Evolutionary conservation across 441 rosid genomes (phyloP), one percentile per base, ranked within the genome.

Genomic region (Brassica balearica): DNA sequence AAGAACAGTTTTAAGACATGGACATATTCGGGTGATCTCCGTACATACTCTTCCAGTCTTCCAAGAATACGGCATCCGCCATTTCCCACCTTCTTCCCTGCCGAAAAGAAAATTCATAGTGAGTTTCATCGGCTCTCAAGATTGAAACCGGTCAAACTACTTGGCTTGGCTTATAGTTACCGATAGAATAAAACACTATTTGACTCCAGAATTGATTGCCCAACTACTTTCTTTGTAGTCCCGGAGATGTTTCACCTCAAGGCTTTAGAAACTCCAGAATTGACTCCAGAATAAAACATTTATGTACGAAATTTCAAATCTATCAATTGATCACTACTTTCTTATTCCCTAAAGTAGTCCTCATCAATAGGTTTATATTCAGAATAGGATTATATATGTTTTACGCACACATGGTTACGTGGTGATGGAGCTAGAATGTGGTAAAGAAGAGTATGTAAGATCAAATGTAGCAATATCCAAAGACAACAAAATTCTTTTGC

Each of bases 381-480:
- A 17, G 32, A 73, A 22, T n/a, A 8, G 56, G 66, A 6, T 12
- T 38, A 34, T 17, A 1, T 15, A 17, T 55, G 60, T 58, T 58
- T 19, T 19, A 19, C 7, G 3, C 27, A 58, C 9, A 59, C 3
- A 5, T 58, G 25, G 1, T 38, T 59, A 84, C 72, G 90, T 92
- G 67, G 85, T 85, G 77, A 84, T 86, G 86, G 98, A 90, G 81
- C 82, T 93, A 62, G 93, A 93, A 82, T 84, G 83, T 22, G 98
- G 96, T 27, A 91, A 84, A 76, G 90, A 90, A 74, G 98, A 92
- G 65, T 90, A 89, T 82, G 77, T 95, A 69, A 85, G 73, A 77
- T 87, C 95, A 85, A 86, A 79, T 69, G 34, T 91, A 36, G 74
- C 77, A 59, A 64, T 87, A 22, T 84, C 83, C 65, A 88, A 90